These are phyloP conservation scores for Ochromonas danica DNA, from an alignment of 108 stramenopile species.

Conservation along the genomic window DNA sequence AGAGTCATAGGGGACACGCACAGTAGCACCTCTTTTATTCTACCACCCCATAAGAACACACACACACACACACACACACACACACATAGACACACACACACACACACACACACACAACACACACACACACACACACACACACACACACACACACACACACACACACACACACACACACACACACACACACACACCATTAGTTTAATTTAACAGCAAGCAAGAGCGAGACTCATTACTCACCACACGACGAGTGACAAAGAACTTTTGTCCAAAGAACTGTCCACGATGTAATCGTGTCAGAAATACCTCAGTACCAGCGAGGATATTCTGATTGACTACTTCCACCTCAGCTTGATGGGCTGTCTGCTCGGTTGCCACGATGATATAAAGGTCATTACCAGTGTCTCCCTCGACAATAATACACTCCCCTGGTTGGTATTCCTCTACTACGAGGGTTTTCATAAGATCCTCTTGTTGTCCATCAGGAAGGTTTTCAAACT, in stretches of 20 bases:
- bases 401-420: slow-evolving; percentile 21
- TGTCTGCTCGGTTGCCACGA: not conserved
- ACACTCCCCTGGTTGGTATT: not conserved
- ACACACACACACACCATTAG: too few relatives aligned
- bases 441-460: slow-evolving; percentile 2
- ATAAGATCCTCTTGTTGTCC: slow-evolving; percentile 8
- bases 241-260: slow-evolving; percentile 8
- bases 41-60: not conserved
- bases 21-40: slow-evolving; percentile 2
- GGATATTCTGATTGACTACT: not conserved
- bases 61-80: too few relatives aligned
- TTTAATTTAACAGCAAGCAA: not conserved
- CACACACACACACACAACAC: too few relatives aligned
- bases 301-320: not conserved
- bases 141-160: too few relatives aligned
- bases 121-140: too few relatives aligned
- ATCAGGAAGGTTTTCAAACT: slow-evolving; percentile 1
- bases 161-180: too few relatives aligned
- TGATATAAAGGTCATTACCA: slow-evolving; percentile 1
- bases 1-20: slow-evolving; percentile 22
- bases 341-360: not conserved
- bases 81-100: too few relatives aligned
- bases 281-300: slow-evolving; percentile 16
- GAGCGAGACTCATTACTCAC: not conserved
- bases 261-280: slow-evolving; percentile 32